Evolutionary conservation across 2,329 filamentous ascomycete genomes (phyloP).

Genomic region (Xylariaceae sp.): DNA sequence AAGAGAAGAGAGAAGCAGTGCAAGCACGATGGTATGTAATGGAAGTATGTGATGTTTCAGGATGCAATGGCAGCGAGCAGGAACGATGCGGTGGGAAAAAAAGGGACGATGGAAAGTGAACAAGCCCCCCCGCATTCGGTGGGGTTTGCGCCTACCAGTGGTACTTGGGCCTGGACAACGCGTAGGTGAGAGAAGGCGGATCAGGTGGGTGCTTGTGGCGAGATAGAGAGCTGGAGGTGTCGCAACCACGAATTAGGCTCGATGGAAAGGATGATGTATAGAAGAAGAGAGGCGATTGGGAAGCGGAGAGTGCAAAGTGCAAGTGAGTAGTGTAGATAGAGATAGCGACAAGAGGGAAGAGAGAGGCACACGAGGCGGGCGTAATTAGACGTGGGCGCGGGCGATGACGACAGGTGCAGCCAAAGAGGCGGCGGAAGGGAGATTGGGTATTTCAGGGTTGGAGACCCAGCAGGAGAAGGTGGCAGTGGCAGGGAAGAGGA

Average conservation of each 20-base stretch:
- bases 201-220: slow-evolving; percentile 21
- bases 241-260: too few species aligned
- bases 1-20: slow-evolving; percentile 1
- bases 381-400: slow-evolving; percentile 25
- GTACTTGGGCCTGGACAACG: slow-evolving; percentile 26
- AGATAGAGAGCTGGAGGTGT: too few species aligned
- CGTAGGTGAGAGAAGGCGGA: slow-evolving; percentile 20
- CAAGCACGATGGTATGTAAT: neutral
- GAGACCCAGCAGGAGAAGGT: too few species aligned
- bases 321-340: slow-evolving; percentile 14
- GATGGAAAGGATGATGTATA: too few species aligned
- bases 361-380: slow-evolving; percentile 3
- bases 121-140: slow-evolving; percentile 31
- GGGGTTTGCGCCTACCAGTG: slow-evolving; percentile 35
- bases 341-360: neutral
- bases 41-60: slow-evolving; percentile 1
- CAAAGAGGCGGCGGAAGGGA: slow-evolving; percentile 16
- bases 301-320: neutral
- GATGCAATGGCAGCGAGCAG: slow-evolving; percentile 2
- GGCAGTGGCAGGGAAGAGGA: slow-evolving; percentile 20
- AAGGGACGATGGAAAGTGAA: slow-evolving; percentile 22
- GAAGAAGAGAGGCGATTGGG: too few species aligned
- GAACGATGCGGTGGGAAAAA: slow-evolving; percentile 9
- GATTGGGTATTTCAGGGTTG: slow-evolving; percentile 27
- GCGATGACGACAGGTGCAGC: slow-evolving; percentile 32